Evolutionary conservation across 2,329 filamentous ascomycete species (phyloP).

Genomic region (Ascochyta viciae-villosae): DNA sequence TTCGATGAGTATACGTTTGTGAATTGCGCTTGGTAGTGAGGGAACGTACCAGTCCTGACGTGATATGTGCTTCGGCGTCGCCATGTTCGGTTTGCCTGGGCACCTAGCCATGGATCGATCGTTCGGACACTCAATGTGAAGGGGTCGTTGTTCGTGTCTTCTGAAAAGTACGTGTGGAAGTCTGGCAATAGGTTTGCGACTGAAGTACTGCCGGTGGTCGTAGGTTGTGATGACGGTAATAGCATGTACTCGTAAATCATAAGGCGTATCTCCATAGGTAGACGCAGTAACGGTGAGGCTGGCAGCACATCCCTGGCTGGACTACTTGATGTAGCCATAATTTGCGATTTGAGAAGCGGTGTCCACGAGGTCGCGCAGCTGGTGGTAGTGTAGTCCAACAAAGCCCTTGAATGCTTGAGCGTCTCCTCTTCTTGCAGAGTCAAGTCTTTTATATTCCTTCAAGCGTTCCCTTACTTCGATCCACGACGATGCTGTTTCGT

Average conservation of each 20-base stretch:
- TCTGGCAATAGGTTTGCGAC: slow-evolving; percentile 48
- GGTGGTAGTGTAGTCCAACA: background rate
- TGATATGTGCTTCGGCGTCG: slow-evolving; percentile 50
- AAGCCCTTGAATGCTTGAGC: background rate
- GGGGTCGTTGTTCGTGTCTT: slow-evolving; percentile 38
- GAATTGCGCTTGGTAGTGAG: slow-evolving; percentile 1
- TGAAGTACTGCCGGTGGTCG: slow-evolving; percentile 35
- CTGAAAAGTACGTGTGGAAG: slow-evolving; percentile 52
- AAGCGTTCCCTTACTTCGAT: slow-evolving; percentile 14
- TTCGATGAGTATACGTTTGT: slow-evolving; percentile 25
- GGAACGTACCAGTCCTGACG: slow-evolving; percentile 40
- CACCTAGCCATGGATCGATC: slow-evolving; percentile 49
- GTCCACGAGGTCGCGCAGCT: background rate
- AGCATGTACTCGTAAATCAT: slow-evolving; percentile 56
- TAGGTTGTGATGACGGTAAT: slow-evolving; percentile 46
- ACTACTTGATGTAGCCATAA: slow-evolving; percentile 5
- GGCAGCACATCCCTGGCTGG: slow-evolving; percentile 7
- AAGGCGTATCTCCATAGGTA: slow-evolving; percentile 56
- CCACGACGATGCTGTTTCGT: slow-evolving; percentile 2
- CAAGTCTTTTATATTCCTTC: slow-evolving; percentile 1
- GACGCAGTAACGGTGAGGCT: slow-evolving; percentile 49
- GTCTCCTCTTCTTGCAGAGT: background rate
- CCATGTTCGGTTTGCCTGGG: slow-evolving; percentile 35
- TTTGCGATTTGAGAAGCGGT: background rate
- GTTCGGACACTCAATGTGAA: slow-evolving; percentile 54